A percentile compares a stretch with the other conserved stretches of the same genome.
Evolutionary conservation across 2,329 filamentous ascomycete species (phyloP).

Genomic region (Fusarium incarnatum): DNA sequence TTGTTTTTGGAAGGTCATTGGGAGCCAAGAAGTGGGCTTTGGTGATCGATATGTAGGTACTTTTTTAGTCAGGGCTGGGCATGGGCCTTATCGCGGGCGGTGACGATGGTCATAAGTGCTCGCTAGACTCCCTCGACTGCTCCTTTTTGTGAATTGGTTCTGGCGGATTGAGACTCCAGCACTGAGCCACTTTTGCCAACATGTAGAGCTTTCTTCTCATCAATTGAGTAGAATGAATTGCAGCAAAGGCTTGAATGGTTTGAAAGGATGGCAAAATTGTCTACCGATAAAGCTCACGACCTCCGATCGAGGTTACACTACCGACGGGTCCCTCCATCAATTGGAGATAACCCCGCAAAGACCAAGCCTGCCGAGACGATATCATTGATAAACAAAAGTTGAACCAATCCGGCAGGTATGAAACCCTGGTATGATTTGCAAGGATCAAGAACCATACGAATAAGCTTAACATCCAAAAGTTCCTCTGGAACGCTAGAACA

Average conservation of each 20-base stretch:
- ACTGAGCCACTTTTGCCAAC: no score
- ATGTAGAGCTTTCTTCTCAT: no score
- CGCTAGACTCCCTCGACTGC: no score
- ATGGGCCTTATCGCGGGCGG: slow-evolving; percentile 4
- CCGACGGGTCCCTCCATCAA: background rate
- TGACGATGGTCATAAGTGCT: background rate
- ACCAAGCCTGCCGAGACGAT: background rate
- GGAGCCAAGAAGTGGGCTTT: background rate
- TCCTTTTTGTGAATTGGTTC: no score
- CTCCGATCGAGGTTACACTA: slow-evolving; percentile 5
- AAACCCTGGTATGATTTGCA: slow-evolving; percentile 3
- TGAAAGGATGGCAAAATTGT: no score
- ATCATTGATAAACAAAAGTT: slow-evolving; percentile 1
- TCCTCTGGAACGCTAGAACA: slow-evolving; percentile 14
- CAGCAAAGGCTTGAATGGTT: no score
- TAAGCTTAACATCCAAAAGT: slow-evolving; percentile 41
- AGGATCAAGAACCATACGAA: slow-evolving; percentile 29
- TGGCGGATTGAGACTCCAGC: rapidly evolving
- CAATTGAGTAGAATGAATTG: no score
- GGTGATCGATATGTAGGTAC: background rate
- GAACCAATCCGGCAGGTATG: slow-evolving; percentile 32
- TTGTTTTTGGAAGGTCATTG: slow-evolving; percentile 36
- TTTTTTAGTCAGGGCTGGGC: background rate
- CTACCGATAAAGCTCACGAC: background rate
- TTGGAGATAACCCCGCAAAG: slow-evolving; percentile 9